A percentile compares a stretch with the other conserved stretches of the same genome.
Conservation (phyloP, 306 rosid genomes). For the Cucurbita moschata region DNA sequence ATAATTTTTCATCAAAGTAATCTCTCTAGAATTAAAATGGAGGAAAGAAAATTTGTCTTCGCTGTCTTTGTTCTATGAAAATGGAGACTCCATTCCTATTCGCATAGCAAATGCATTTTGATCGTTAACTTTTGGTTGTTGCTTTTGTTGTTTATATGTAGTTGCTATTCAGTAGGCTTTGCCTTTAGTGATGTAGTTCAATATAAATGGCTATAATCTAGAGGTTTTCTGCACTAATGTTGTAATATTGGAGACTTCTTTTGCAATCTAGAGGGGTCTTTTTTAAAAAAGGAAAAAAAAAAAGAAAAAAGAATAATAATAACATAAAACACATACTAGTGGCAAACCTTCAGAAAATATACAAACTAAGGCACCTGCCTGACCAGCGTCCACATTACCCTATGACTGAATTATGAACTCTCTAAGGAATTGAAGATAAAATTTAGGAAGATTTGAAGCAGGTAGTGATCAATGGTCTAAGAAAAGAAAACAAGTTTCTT, state of each 20-base stretch:
- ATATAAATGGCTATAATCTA: neutral
- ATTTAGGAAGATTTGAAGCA: neutral
- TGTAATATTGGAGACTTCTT: neutral
- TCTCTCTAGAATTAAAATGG: neutral
- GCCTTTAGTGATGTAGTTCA: neutral
- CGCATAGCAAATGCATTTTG: neutral
- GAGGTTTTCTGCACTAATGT: neutral
- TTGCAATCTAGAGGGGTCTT: neutral
- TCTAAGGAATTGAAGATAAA: neutral
- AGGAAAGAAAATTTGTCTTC: neutral
- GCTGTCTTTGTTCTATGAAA: neutral
- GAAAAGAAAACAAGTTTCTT: too few species aligned
- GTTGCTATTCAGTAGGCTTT: neutral
- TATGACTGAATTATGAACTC: neutral
- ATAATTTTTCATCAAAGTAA: neutral
- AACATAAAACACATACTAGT: neutral
- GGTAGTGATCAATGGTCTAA: too few species aligned
- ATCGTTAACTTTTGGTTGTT: neutral
- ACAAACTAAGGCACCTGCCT: neutral
- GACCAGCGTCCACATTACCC: neutral
- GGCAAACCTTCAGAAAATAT: neutral
- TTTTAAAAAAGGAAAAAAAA: neutral
- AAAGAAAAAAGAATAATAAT: too few species aligned
- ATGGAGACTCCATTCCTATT: neutral
- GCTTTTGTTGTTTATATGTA: neutral